Conservation (phyloP, 192 early-diverging fungal species). For the Backusella sp. region DNA sequence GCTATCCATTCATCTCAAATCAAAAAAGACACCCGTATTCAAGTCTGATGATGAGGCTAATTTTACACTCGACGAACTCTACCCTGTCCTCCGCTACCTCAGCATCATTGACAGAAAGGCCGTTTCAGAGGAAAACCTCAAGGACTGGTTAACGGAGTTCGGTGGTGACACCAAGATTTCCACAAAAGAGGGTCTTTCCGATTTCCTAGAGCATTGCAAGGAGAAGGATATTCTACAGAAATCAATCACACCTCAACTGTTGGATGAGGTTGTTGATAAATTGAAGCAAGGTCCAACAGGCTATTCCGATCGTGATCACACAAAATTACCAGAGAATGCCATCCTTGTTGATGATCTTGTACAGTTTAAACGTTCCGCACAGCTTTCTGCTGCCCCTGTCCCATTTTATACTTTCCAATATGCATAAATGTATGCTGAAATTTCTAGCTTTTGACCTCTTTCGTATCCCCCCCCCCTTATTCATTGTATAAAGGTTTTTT, state of each 20-base stretch:
- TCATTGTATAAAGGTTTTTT: no score
- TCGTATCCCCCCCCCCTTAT: no score
- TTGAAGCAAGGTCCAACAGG: slow-evolving; percentile 4
- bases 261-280: background rate
- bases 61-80: background rate
- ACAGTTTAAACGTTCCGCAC: slow-evolving; percentile 48
- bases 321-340: slow-evolving; percentile 37
- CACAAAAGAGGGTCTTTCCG: background rate
- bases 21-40: slow-evolving; percentile 27
- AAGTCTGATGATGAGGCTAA: background rate
- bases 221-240: background rate
- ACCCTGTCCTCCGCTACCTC: background rate
- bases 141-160: background rate
- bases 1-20: slow-evolving; percentile 43
- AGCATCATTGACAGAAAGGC: background rate
- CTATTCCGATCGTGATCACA: slow-evolving; percentile 22
- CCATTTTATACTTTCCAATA: slow-evolving; percentile 28
- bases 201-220: background rate
- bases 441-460: background rate
- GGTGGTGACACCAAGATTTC: background rate
- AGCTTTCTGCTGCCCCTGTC: slow-evolving; percentile 42
- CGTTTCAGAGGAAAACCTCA: background rate
- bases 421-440: background rate
- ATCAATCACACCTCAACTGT: background rate
- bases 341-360: slow-evolving; percentile 43